Evolutionary conservation across 2,329 filamentous ascomycete genomes (phyloP).

Genomic region (Chaetomium globosum): DNA sequence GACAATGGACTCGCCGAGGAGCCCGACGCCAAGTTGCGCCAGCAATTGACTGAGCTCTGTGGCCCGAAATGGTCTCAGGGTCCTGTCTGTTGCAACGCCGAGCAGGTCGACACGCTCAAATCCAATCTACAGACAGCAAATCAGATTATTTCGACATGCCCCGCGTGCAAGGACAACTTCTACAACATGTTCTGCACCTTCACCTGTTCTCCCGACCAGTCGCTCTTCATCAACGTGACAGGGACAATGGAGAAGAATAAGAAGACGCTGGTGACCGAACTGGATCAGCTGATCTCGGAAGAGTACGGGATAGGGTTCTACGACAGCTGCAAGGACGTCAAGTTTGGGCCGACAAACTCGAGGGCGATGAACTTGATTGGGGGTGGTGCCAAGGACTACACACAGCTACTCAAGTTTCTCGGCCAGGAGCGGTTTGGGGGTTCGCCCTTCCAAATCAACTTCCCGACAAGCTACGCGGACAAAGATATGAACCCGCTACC

Average conservation of each 20-base stretch:
- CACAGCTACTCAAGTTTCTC: conserved; percentile 83
- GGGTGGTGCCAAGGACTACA: conserved; percentile 88
- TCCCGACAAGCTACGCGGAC: conserved; percentile 65
- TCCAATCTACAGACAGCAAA: conserved; percentile 85
- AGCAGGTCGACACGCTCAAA: conserved; percentile 81
- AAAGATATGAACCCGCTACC: conserved; percentile 71
- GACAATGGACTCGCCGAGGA: conserved; percentile 83
- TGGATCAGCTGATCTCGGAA: conserved; percentile 85
- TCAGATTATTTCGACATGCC: conserved; percentile 87
- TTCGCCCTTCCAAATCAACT: conserved; percentile 98
- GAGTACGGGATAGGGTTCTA: conserved; percentile 87
- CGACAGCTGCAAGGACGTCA: conserved; percentile 97
- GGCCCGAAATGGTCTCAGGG: conserved; percentile 83
- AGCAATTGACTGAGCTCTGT: conserved; percentile 81
- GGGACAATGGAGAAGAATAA: conserved; percentile 63
- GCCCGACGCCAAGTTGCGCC: conserved; percentile 70
- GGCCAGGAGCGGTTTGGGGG: conserved; percentile 89
- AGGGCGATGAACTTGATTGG: conserved; percentile 96
- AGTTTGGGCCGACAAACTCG: conserved; percentile 91
- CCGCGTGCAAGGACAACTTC: conserved; percentile 97
- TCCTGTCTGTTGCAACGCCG: conserved; percentile 79
- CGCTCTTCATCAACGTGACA: conserved; percentile 91
- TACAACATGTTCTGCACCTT: conserved; percentile 98
- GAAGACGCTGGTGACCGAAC: conserved; percentile 73
- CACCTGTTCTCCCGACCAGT: conserved; percentile 96